Evolutionary conservation across 306 rosid genomes (phyloP), one percentile per base, ranked within the genome.

Genomic region (Ziziphus jujuba): DNA sequence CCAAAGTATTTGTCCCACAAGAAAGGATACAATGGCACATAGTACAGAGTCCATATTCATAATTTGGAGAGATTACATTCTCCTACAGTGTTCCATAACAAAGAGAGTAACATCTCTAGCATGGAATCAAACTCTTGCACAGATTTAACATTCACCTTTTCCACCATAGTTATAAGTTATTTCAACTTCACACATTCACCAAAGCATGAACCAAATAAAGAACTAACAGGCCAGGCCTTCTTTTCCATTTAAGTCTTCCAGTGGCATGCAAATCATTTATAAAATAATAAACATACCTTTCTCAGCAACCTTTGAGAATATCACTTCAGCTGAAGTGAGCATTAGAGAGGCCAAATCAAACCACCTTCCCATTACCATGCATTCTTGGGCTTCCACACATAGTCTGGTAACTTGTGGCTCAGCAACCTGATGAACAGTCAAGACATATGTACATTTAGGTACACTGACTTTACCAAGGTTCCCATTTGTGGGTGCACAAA

Each of bases 271-370:
- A 24, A 61, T n/a, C 17, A 25, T 65, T 45, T 33, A 47, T 13
- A 65, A 2, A 54, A 36, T 15, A 25, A 25, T 60, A 2, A 50
- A 17, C 31, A 12, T 76, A 95, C 99, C 99, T 95, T 90, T 95
- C 43, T 95, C 99, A 12, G 97, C 75, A 67, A 90, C 89, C 88
- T 95, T 90, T 7, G 99, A 82, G 73, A 90, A 85, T 67, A 95
- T 75, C 77, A 95, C 81, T 69, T 90, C 97, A 54, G 96, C 96
- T 64, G 97, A 88, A 33, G 95, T 81, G 54, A 90, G 90, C 96
- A 88, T 90, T 63, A 90, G 80, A 1, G 90, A 75, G 22, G 84
- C 95, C 77, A 95, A 80, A 81, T 95, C 99, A 49, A 88, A 70
- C 92, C 92, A 95, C 80, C 91, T 88, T 60, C 77, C 83, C 82